Evolutionary conservation across 371 early-diverging fungal genomes (phyloP).

Genomic region (Mucor lusitanicus): DNA sequence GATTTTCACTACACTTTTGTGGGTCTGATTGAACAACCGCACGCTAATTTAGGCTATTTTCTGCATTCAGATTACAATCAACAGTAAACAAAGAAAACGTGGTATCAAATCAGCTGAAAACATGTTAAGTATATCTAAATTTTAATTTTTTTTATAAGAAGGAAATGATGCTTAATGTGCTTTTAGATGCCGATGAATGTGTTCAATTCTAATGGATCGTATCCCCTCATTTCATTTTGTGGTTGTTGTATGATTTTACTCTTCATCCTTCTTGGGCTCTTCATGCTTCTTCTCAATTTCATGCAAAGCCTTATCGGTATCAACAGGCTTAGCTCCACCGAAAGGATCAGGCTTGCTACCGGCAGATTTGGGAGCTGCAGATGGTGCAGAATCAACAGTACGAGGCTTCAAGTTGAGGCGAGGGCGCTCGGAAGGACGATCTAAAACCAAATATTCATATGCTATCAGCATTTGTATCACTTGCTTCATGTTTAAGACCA

Average conservation of each 20-base stretch:
- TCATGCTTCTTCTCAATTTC: slow-evolving; percentile 68
- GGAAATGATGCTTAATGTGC: not conserved
- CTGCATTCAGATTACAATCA: not conserved
- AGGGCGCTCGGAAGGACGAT: slow-evolving; percentile 44
- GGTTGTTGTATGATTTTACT: not conserved
- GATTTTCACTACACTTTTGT: not conserved
- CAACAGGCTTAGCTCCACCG: slow-evolving; percentile 81
- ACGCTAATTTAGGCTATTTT: not conserved
- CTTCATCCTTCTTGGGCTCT: slow-evolving; percentile 1
- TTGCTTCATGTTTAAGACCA: not conserved
- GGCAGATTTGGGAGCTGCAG: slow-evolving; percentile 6
- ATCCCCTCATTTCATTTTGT: slow-evolving; percentile 2
- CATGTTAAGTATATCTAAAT: not conserved
- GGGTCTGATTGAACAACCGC: not conserved
- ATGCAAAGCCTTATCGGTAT: slow-evolving; percentile 67
- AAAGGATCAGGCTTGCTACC: slow-evolving; percentile 75
- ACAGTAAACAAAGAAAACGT: not conserved
- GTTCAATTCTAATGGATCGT: slow-evolving; percentile 9
- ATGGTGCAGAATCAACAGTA: slow-evolving; percentile 43
- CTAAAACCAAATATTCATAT: not conserved
- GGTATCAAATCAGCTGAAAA: not conserved
- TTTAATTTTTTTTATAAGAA: not conserved
- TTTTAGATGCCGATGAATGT: slow-evolving; percentile 17
- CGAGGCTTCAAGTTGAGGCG: slow-evolving; percentile 76
- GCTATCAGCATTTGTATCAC: not conserved